A percentile compares a stretch with the other conserved stretches of the same genome.
Evolutionary conservation across 192 early-diverging fungal species (phyloP).

Genomic region (Umbelopsis ramanniana): DNA sequence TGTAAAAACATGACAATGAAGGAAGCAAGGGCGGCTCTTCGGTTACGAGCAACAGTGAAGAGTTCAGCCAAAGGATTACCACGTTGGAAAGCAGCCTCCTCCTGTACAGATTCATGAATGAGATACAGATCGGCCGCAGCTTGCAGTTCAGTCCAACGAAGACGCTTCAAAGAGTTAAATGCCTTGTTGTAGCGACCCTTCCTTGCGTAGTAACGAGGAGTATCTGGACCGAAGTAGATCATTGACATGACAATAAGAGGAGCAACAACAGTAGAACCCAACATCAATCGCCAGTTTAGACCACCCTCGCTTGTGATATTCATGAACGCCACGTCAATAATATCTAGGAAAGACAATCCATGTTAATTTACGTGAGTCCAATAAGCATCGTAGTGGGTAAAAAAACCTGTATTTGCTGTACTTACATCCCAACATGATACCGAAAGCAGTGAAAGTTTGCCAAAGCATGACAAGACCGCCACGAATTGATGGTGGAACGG

Average conservation of each 20-base stretch:
- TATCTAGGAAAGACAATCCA: neutral
- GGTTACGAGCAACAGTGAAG: conserved; percentile 12
- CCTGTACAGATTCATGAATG: neutral
- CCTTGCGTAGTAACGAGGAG: conserved; percentile 20
- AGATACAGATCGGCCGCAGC: conserved; percentile 15
- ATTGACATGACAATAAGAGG: conserved; percentile 3
- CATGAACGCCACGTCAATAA: conserved; percentile 21
- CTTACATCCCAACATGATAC: conserved; percentile 23
- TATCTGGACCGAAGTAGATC: conserved; percentile 18
- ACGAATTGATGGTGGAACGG: conserved; percentile 3
- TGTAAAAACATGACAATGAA: conserved; percentile 57
- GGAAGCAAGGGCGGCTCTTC: conserved; percentile 13
- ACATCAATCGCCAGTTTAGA: conserved; percentile 22
- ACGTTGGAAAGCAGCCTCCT: neutral
- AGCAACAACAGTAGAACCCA: conserved; percentile 15
- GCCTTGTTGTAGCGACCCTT: neutral
- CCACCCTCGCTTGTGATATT: neutral
- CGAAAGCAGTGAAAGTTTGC: conserved; percentile 22
- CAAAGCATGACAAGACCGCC: conserved; percentile 21
- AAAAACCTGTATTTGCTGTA: no score
- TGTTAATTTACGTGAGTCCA: no score
- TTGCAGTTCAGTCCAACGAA: conserved; percentile 12
- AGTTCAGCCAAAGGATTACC: conserved; percentile 12
- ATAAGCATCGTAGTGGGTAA: no score
- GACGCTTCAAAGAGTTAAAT: conserved; percentile 3